Evolutionary conservation across 2,329 filamentous ascomycete species (phyloP).

Genomic region (Nannizzia gypsea): DNA sequence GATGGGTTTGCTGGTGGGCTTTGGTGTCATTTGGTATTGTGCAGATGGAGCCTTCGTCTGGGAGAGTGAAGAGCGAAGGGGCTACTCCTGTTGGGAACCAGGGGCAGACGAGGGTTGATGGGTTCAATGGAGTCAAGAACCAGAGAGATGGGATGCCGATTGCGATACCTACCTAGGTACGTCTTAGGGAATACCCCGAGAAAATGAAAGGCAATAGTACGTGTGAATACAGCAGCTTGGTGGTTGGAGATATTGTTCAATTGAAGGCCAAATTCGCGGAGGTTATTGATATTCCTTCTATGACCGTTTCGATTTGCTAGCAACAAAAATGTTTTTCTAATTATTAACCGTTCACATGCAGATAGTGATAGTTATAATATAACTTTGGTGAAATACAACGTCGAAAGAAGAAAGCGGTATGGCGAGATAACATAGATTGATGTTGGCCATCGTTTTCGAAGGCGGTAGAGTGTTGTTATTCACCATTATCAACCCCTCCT

Average conservation of each 20-base stretch:
- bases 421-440: too few relatives aligned
- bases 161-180: neutral
- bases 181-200: neutral
- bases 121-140: neutral
- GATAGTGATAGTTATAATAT: neutral
- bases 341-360: neutral
- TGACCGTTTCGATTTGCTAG: neutral
- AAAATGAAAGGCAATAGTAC: too few relatives aligned
- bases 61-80: neutral
- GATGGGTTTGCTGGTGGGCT: conserved; percentile 43
- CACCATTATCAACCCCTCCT: too few relatives aligned
- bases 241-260: neutral
- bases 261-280: neutral
- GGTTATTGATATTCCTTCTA: neutral
- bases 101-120: neutral
- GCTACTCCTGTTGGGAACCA: neutral
- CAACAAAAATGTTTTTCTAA: neutral
- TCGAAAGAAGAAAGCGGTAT: neutral
- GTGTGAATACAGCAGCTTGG: neutral
- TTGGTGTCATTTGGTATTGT: conserved; percentile 10
- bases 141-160: neutral
- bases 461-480: too few relatives aligned
- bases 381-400: neutral
- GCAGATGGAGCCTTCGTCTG: neutral
- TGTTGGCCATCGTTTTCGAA: too few relatives aligned